Evolutionary conservation across 2,329 filamentous ascomycete genomes (phyloP), one percentile per base, ranked within the genome.

Genomic region (Teratosphaeria viscida): DNA sequence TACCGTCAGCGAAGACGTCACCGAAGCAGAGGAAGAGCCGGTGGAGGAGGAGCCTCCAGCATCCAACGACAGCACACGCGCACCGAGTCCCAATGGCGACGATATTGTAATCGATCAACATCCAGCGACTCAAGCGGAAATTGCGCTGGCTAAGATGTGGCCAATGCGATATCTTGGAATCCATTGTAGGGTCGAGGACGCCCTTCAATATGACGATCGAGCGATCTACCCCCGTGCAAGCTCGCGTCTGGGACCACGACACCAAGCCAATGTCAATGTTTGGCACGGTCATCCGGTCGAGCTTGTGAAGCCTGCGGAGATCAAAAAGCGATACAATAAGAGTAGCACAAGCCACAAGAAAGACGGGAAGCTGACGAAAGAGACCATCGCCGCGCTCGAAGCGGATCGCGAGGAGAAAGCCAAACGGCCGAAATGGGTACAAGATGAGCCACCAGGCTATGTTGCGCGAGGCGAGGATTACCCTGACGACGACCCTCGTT

Each of bases 161-260:
- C 92, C 91, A 2, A 97, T 94, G 78, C 85, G 94, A 62, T 99
- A 99, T 73, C 78, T 99, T 6, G 94, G 94, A 43, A 91, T 96
- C 66, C 94, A 99, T 75, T 96, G 92, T 75, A 89, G 91, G 65
- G 88, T 94, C 0, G 92, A 97, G 73, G 94, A 99, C 76, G 94
- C 90, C 0, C 79, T 99, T 34, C 94, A 99, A 72, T 95, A 96
- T 71, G 94, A 99, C 70, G 94, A 99, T 73, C 87, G 94, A 64
- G 78, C 78, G 2, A 97, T 99, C 65, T 97, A 97, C 71, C 94
- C 94, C 8, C 87, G 94, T 65, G 92, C 94, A 16, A 95, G 92
- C 71, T 97, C 94, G 59, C 87, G 94, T 43, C 80, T 97, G 43
- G 94, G 94, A 7, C 90, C 91, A 10, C 85, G 91, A 59, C 91